phyloP scores from a whole-genome alignment of 345 rosid species.

The Cardamine occulta region DNA sequence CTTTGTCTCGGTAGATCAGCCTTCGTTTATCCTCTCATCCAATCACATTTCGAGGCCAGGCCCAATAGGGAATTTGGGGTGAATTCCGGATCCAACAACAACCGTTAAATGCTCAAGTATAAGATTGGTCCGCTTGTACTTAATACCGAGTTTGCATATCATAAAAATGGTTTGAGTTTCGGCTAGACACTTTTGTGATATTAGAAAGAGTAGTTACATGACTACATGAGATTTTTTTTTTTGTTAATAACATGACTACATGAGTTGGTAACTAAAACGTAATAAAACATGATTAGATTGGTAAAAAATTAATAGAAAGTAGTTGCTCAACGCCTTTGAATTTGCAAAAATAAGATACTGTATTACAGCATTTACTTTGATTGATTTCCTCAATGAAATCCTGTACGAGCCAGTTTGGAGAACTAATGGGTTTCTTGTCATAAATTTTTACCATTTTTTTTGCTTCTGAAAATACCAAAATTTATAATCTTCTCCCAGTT shows the following conservation, averaged over 20 bases:
- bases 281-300: neutral
- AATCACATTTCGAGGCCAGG: no score
- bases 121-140: neutral
- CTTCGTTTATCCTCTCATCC: no score
- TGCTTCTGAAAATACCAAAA: neutral
- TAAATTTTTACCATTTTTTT: neutral
- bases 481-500: neutral
- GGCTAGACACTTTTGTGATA: neutral
- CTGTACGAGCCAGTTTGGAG: neutral
- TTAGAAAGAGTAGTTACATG: neutral
- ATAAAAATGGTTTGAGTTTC: neutral
- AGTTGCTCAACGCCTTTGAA: conserved; percentile 10
- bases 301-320: neutral
- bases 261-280: neutral
- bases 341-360: neutral
- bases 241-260: no score
- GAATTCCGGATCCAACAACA: no score
- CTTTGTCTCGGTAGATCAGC: no score
- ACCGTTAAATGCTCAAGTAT: no score
- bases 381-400: conserved; percentile 3
- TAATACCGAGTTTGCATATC: neutral
- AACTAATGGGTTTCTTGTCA: conserved; percentile 6
- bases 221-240: no score
- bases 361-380: conserved; percentile 7
- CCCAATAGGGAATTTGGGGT: no score